Conservation (phyloP, 2,329 filamentous ascomycete species). For the Fusarium verrucosum region DNA sequence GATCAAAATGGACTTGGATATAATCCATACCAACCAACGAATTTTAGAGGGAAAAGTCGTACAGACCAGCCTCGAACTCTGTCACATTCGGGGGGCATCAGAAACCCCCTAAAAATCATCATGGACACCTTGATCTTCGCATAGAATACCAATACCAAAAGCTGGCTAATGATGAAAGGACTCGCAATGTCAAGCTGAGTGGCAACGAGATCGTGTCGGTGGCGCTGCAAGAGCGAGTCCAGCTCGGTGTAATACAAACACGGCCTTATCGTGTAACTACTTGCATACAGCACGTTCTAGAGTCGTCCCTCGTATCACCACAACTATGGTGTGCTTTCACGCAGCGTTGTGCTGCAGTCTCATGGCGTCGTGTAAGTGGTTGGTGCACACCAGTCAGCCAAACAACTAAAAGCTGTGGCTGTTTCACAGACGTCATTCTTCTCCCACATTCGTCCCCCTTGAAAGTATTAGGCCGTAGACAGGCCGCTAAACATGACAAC, state of each 20-base stretch:
- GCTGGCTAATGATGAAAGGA: neutral
- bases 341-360: neutral
- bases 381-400: neutral
- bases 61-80: neutral
- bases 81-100: neutral
- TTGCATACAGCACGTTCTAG: neutral
- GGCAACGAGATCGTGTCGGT: neutral
- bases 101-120: neutral
- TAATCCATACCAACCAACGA: neutral
- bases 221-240: neutral
- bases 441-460: neutral
- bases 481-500: neutral
- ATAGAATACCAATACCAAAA: neutral
- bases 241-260: neutral
- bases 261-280: neutral
- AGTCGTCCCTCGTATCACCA: neutral
- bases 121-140: neutral
- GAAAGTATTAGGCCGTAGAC: neutral
- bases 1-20: neutral
- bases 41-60: neutral
- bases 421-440: slow-evolving; percentile 34
- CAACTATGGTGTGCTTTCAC: neutral
- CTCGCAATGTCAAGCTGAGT: neutral
- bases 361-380: neutral
- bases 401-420: neutral